Evolutionary conservation across 106 monocot species (phyloP).

Genomic region (Platanthera zijinensis): DNA sequence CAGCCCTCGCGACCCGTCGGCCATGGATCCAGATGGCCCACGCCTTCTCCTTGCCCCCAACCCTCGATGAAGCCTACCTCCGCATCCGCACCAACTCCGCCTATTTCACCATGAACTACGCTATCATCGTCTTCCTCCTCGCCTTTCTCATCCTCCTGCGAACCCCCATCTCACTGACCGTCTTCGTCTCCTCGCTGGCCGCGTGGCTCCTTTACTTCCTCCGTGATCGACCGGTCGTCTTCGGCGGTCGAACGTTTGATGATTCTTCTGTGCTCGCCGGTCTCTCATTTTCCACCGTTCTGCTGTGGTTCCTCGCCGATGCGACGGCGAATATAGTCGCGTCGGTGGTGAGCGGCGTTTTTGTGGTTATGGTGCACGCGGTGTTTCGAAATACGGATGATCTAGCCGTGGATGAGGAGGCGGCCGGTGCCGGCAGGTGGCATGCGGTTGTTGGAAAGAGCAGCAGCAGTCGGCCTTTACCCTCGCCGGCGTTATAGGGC

Average conservation of each 20-base stretch:
- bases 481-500: background rate
- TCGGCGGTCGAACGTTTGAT: conserved; percentile 37
- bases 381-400: conserved; percentile 48
- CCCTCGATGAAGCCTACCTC: conserved; percentile 55
- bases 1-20: conserved; percentile 61
- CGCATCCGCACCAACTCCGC: conserved; percentile 55
- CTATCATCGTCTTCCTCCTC: conserved; percentile 45
- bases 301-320: conserved; percentile 40
- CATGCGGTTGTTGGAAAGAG: conserved; percentile 21
- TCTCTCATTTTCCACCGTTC: conserved; percentile 51
- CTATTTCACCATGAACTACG: conserved; percentile 72
- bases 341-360: conserved; percentile 32
- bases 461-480: too few relatives aligned
- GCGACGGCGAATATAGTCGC: conserved; percentile 49
- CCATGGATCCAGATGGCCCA: conserved; percentile 61
- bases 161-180: conserved; percentile 35
- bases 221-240: conserved; percentile 39
- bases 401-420: conserved; percentile 32
- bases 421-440: conserved; percentile 27
- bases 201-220: conserved; percentile 53
- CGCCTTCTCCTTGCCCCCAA: conserved; percentile 39
- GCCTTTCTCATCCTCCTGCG: conserved; percentile 34
- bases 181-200: conserved; percentile 30
- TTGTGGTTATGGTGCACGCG: conserved; percentile 44
- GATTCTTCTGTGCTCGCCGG: conserved; percentile 32